Conservation (phyloP, 345 rosid genomes). For the Mercurialis annua region DNA sequence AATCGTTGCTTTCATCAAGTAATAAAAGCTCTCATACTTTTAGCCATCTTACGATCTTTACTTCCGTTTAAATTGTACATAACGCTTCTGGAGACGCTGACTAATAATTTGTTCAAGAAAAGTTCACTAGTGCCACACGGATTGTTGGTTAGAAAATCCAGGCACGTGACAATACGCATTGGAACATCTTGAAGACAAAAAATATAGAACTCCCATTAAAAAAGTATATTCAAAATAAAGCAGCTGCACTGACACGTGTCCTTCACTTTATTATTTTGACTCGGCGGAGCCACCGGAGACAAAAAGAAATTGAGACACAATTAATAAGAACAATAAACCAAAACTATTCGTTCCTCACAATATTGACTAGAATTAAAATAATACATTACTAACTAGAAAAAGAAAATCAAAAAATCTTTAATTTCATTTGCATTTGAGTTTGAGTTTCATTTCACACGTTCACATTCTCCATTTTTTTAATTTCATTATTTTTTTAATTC, state of each 20-base stretch:
- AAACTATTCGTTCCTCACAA: slow-evolving; percentile 11
- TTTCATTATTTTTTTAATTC: background rate
- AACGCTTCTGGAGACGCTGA: no score
- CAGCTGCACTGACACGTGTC: slow-evolving; percentile 26
- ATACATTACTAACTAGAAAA: background rate
- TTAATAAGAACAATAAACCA: background rate
- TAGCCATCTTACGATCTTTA: no score
- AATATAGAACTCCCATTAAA: background rate
- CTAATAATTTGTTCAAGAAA: no score
- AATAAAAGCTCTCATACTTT: no score
- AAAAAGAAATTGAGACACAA: background rate
- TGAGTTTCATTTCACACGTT: slow-evolving; percentile 35
- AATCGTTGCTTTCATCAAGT: no score
- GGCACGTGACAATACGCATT: no score
- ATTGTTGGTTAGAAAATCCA: no score
- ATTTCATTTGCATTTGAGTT: slow-evolving; percentile 45
- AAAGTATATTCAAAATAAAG: background rate
- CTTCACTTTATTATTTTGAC: slow-evolving; percentile 24
- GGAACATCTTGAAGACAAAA: no score
- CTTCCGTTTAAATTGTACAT: no score
- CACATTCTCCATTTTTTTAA: background rate
- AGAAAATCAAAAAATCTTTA: background rate
- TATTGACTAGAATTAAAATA: slow-evolving; percentile 3
- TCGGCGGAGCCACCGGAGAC: slow-evolving; percentile 45
- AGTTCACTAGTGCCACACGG: no score